Percentiles rank a stretch among this genome's conserved stretches.
These are phyloP conservation scores for Tremella yokohamensis DNA, from an alignment of 768 basidiomycete species.

Conservation along the genomic window DNA sequence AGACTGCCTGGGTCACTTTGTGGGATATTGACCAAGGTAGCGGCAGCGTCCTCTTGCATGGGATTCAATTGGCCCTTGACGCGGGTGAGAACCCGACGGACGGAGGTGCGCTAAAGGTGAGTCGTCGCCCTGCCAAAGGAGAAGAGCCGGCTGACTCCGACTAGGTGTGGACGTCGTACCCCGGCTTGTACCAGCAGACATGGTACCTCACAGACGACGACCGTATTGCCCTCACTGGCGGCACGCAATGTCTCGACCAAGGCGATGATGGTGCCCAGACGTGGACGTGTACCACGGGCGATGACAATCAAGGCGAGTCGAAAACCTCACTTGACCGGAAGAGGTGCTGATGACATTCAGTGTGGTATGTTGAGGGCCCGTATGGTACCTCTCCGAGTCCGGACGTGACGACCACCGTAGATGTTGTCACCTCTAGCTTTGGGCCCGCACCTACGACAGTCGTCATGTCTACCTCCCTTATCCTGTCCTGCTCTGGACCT, in stretches of 20 bases:
- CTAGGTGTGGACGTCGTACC: conserved; percentile 8
- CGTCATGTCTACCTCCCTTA: too few relatives aligned
- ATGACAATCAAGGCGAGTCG: conserved; percentile 39
- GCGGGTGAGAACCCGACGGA: conserved; percentile 13
- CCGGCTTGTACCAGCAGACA: conserved; percentile 5
- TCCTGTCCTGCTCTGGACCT: too few relatives aligned
- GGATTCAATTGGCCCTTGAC: conserved; percentile 13
- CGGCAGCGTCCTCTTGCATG: not conserved
- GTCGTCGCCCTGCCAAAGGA: too few relatives aligned
- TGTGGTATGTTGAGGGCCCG: too few relatives aligned
- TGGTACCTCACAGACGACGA: conserved; percentile 39
- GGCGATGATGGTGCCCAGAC: conserved; percentile 35
- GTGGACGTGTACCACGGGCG: conserved; percentile 40
- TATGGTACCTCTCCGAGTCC: too few relatives aligned
- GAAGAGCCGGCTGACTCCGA: too few relatives aligned
- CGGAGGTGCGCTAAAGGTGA: conserved; percentile 2
- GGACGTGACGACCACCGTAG: too few relatives aligned
- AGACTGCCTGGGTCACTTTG: not conserved
- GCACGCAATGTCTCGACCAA: conserved; percentile 43
- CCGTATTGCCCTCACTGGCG: conserved; percentile 47
- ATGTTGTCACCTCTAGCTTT: too few relatives aligned
- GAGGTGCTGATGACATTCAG: too few relatives aligned
- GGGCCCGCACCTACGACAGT: too few relatives aligned
- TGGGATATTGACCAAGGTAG: not conserved
- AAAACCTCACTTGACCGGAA: too few relatives aligned